Evolutionary conservation across 352 stramenopile genomes (phyloP), one percentile per base, ranked within the genome.

Genomic region (Globisporangium paroecandrum): DNA sequence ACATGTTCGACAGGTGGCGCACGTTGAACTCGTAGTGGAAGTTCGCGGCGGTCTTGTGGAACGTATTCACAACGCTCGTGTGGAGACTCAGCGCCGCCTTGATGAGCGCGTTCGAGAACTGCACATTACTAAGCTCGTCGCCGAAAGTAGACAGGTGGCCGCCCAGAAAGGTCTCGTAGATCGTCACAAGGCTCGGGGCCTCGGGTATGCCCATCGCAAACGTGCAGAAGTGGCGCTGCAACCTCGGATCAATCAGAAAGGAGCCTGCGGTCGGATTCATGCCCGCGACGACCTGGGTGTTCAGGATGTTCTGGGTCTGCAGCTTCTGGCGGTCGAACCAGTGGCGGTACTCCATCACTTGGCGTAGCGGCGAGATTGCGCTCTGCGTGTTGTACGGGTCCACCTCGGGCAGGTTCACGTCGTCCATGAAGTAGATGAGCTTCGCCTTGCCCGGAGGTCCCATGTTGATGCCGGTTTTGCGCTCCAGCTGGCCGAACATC

Each of bases 11-110:
- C 32, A 99, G 81, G 71, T 99, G 91, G 5, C 96, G 90, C 51
- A 99, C 97, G 61, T 98, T 98, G 74, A 99, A 99, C 77, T 99
- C 94, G 77, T 99, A 99, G 80, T 99, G 96, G 70, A 99, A 99
- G 69, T 99, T 99, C 6, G 87, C 85, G 4, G 96, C 95, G 0
- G 94, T 98, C 72, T 98, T 98, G n/a, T 90, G 82, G 76, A 99
- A 96, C 13, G 89, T 98, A 47, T 90, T 81, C 20, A 93, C 84
- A 27, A 98, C 90, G 32, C 87, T 90, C 49, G 83, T 85, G 66
- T 99, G 96, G 15, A 99, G 76, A 41, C 87, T 95, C 38, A 99
- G 71, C 7, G 97, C 94, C 7, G 90, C 96, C 68, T 98, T 98
- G 72, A 99, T 97, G 12, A 99, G 72, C 22, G 90, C 87, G 58